Base-by-base conservation (phyloP, 176 grass and related monocot genomes). In the Avena insularis region DNA sequence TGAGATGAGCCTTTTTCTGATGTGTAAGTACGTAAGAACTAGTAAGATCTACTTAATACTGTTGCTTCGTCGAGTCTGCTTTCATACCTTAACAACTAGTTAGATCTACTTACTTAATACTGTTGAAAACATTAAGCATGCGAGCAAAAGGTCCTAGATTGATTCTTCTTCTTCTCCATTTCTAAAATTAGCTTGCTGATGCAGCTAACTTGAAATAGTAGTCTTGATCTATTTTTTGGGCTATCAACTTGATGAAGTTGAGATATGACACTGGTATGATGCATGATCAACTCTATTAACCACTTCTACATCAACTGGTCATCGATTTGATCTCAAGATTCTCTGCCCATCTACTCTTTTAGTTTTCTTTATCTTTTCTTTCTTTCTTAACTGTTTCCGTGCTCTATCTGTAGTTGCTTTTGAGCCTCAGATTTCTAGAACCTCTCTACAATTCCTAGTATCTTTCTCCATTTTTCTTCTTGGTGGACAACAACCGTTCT, bases 41-140 rank as follows among this genome's bases (percentile, higher is more conserved):
- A 27, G 11, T 25, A 62, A 61, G 3, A 63, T 27, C 4, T 73
- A 73, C 5, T 48, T 70, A 12, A 40, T 70, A 46, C 38, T 71
- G 9, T 46, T 71, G 9, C 21, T 62, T 62, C n/a, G 10, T 12
- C 9, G 3, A 63, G 60, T 27, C 21, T 63, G 21, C 60, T 27
- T 27, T 10, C 23, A 13, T 63, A 63, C 60, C 60, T 63, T 63
- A 12, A 12, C 21, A 63, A 31, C 25, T 65, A 29, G 25, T 65
- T 31, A 65, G 11, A 65, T 13, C 3, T 47, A 47, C 20, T 47
- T 71, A 6, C 5, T 47, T 35, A 35, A 35, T 35, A 73, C 11
- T 47, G 5, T 47, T 73, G 10, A 25, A 73, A 72, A 45, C 69
- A 71, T 71, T 47, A 72, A 73, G 43, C 20, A 73, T 47, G 70